Conservation (phyloP, 345 rosid genomes). For the Viola odorata region DNA sequence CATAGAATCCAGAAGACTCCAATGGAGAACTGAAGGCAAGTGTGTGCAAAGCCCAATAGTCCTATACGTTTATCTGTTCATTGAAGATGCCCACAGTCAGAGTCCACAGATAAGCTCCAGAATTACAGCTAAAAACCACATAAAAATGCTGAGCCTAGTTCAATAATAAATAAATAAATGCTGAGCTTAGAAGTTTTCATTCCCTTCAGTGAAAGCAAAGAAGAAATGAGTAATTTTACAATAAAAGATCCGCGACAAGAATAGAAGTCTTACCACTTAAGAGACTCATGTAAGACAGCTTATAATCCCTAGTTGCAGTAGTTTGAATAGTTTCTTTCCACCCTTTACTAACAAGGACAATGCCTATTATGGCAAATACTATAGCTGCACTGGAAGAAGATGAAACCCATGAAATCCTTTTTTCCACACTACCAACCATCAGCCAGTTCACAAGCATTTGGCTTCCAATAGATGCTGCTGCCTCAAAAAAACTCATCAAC, state of each 20-base stretch:
- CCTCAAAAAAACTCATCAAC: slow-evolving; percentile 84
- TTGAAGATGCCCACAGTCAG: too few relatives aligned
- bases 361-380: slow-evolving; percentile 45
- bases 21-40: slow-evolving; percentile 77
- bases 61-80: slow-evolving; percentile 73
- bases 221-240: too few relatives aligned
- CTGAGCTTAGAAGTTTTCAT: too few relatives aligned
- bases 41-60: slow-evolving; percentile 75
- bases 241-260: not conserved
- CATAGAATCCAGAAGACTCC: slow-evolving; percentile 85
- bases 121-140: too few relatives aligned
- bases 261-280: slow-evolving; percentile 50
- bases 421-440: slow-evolving; percentile 34
- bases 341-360: slow-evolving; percentile 40
- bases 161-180: too few relatives aligned
- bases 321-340: slow-evolving; percentile 46
- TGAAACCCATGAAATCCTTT: slow-evolving; percentile 37
- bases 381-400: slow-evolving; percentile 40
- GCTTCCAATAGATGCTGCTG: slow-evolving; percentile 64
- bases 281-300: slow-evolving; percentile 39
- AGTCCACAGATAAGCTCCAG: too few relatives aligned
- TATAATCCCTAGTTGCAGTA: slow-evolving; percentile 35
- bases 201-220: too few relatives aligned
- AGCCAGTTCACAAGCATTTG: slow-evolving; percentile 77
- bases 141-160: too few relatives aligned